Evolutionary conservation across 495 filamentous ascomycete genomes (phyloP).

Genomic region (Penicillium tannophilum): DNA sequence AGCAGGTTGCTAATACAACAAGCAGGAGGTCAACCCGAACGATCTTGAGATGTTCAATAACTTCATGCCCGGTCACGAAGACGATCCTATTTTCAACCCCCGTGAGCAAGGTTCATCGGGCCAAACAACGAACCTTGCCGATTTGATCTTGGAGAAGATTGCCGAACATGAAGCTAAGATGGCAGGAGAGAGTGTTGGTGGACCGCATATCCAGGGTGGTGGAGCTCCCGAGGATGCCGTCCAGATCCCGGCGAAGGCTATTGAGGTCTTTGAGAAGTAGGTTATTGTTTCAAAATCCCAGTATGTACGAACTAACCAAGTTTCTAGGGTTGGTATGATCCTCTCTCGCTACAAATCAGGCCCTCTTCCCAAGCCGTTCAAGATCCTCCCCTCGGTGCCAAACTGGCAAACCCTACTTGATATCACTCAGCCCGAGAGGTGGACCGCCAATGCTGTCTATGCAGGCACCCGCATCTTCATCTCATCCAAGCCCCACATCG

Average conservation of each 20-base stretch:
- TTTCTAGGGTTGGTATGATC: slow-evolving; percentile 75
- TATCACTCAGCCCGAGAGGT: slow-evolving; percentile 77
- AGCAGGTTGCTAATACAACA: slow-evolving; percentile 18
- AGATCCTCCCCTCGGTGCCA: slow-evolving; percentile 88
- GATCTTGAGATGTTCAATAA: slow-evolving; percentile 89
- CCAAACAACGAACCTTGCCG: slow-evolving; percentile 78
- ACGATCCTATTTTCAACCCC: slow-evolving; percentile 54
- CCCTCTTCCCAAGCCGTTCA: slow-evolving; percentile 94
- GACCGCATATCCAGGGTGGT: slow-evolving; percentile 47
- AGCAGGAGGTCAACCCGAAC: slow-evolving; percentile 78
- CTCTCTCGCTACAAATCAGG: slow-evolving; percentile 93
- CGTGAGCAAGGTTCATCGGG: slow-evolving; percentile 45
- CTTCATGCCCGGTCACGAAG: slow-evolving; percentile 68
- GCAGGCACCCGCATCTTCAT: slow-evolving; percentile 89
- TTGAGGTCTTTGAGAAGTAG: slow-evolving; percentile 92
- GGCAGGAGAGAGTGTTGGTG: slow-evolving; percentile 33
- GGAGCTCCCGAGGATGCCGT: slow-evolving; percentile 73
- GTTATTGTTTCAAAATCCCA: slow-evolving; percentile 20
- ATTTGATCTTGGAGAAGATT: slow-evolving; percentile 91
- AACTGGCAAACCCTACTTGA: slow-evolving; percentile 86
- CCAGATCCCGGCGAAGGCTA: slow-evolving; percentile 83
- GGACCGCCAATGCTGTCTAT: slow-evolving; percentile 86
- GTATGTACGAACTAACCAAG: slow-evolving; percentile 19
- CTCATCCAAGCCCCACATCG: slow-evolving; percentile 71
- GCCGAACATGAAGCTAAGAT: slow-evolving; percentile 82